phyloP scores from a whole-genome alignment of 192 early-diverging fungal genomes.

The Coemansia sp. region DNA sequence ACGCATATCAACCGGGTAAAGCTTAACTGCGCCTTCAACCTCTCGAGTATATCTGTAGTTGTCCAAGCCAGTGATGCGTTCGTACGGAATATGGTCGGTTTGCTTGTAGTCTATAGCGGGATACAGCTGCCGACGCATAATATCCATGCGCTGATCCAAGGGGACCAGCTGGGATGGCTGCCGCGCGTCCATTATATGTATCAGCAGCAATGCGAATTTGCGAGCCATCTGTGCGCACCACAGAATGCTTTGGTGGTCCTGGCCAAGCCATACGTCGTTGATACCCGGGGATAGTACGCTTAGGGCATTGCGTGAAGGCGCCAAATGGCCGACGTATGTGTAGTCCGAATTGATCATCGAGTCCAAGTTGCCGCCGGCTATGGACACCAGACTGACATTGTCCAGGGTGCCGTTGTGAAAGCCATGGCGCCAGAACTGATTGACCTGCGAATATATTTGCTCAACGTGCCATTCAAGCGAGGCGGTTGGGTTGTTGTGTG shows the following conservation, averaged over 20 bases:
- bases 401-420: constrained; percentile 43
- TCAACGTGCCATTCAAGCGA: constrained; percentile 61
- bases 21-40: constrained; percentile 5
- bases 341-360: constrained; percentile 78
- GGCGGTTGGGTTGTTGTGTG: constrained; percentile 78
- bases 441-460: constrained; percentile 64
- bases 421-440: constrained; percentile 65
- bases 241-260: constrained; percentile 82
- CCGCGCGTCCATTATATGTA: constrained; percentile 62
- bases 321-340: constrained; percentile 62
- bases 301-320: constrained; percentile 68
- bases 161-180: constrained; percentile 58
- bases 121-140: constrained; percentile 59
- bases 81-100: not conserved
- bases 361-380: constrained; percentile 89
- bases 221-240: constrained; percentile 90
- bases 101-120: constrained; percentile 50
- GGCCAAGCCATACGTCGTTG: constrained; percentile 82
- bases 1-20: constrained; percentile 15
- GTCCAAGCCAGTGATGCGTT: not conserved
- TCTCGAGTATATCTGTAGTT: constrained; percentile 21
- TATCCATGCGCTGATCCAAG: constrained; percentile 59
- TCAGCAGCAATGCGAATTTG: constrained; percentile 59
- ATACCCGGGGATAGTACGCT: constrained; percentile 75
- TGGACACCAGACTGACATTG: constrained; percentile 75